These are phyloP conservation scores for Lipomyces chichibuensis DNA, from an alignment of 805 yeast species.

Conservation along the genomic window DNA sequence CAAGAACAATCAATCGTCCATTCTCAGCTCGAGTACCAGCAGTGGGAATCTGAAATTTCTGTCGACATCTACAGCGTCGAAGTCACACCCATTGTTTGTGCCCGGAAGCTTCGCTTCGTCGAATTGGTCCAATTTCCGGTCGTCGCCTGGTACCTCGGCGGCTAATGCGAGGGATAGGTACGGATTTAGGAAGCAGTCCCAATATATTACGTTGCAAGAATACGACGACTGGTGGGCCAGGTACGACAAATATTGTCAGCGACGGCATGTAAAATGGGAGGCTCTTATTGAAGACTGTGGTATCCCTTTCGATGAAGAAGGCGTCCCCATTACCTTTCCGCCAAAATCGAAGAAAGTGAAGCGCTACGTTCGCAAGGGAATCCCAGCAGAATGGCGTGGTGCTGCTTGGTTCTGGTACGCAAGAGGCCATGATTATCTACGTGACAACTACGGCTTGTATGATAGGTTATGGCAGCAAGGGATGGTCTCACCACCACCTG, in stretches of 20 bases:
- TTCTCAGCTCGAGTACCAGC: conserved; percentile 3
- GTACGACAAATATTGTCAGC: conserved; percentile 63
- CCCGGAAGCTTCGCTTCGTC: conserved; percentile 20
- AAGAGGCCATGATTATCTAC: conserved; percentile 67
- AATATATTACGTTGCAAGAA: conserved; percentile 54
- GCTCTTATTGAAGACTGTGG: conserved; percentile 69
- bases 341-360: conserved; percentile 76
- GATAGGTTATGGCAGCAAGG: conserved; percentile 67
- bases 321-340: conserved; percentile 68
- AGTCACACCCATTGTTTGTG: conserved; percentile 12
- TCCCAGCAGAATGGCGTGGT: conserved; percentile 98
- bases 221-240: conserved; percentile 77
- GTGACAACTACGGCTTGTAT: conserved; percentile 67
- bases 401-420: conserved; percentile 96
- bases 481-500: conserved; percentile 58
- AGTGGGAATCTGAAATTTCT: neutral
- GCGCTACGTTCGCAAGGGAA: conserved; percentile 83
- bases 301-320: conserved; percentile 50
- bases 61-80: neutral
- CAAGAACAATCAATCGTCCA: neutral
- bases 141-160: neutral
- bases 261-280: conserved; percentile 80
- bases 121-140: neutral
- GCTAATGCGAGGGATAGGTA: conserved; percentile 63
- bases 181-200: conserved; percentile 77